phyloP scores from a whole-genome alignment of 805 yeast species.

The Hanseniaspora lindneri region DNA sequence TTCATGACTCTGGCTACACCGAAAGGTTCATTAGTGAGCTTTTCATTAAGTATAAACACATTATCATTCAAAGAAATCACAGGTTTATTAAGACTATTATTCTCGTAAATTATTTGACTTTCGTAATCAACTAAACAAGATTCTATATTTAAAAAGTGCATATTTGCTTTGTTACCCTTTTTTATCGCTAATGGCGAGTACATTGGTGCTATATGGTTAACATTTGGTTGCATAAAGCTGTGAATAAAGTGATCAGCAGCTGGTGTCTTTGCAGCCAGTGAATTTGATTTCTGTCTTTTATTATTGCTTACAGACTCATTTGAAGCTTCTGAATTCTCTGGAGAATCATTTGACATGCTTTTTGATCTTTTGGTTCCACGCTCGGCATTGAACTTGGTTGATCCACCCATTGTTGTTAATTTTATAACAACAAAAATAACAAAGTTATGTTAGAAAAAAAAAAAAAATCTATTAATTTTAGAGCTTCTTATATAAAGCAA shows the following conservation, averaged over 20 bases:
- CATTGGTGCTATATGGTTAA: background rate
- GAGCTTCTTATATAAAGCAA: no score
- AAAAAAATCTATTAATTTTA: no score
- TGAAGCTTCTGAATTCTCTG: no score
- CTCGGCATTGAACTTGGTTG: no score
- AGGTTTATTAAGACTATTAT: background rate
- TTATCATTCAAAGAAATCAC: slow-evolving; percentile 37
- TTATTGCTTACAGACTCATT: no score
- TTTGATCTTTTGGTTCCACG: no score
- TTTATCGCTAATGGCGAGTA: background rate
- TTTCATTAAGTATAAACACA: slow-evolving; percentile 78
- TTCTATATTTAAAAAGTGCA: background rate
- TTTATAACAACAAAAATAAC: no score
- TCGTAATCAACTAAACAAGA: slow-evolving; percentile 1
- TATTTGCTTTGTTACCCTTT: background rate
- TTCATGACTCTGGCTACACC: slow-evolving; percentile 77
- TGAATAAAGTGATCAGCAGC: slow-evolving; percentile 3
- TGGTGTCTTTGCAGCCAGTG: background rate
- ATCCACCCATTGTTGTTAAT: no score
- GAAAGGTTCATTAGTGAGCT: slow-evolving; percentile 80
- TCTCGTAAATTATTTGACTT: slow-evolving; percentile 2
- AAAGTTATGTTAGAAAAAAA: no score
- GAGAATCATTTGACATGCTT: no score
- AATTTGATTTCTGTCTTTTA: background rate
- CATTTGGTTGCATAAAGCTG: background rate